Percentiles rank a stretch among this genome's conserved stretches.
Conservation (phyloP, 768 basidiomycete genomes). For the Clavulina sp. region DNA sequence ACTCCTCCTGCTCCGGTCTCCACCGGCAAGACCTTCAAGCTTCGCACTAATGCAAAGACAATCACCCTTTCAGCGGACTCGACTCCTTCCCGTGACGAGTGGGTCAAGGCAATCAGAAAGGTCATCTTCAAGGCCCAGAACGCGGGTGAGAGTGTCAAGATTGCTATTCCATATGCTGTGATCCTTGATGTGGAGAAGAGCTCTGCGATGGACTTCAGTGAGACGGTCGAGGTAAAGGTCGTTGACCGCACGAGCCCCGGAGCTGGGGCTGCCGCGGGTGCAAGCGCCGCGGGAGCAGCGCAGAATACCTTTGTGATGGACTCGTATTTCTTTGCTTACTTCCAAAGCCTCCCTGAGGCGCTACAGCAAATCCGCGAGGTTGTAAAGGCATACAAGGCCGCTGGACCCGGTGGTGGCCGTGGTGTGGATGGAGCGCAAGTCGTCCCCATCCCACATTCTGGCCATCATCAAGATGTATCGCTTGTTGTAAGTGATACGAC, state of each 20-base stretch:
- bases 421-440: too few relatives aligned
- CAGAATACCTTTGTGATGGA: constrained; percentile 51
- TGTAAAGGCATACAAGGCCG: too few relatives aligned
- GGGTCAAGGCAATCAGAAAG: constrained; percentile 88
- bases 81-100: constrained; percentile 71
- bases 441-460: background rate
- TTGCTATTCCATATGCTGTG: constrained; percentile 84
- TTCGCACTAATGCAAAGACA: constrained; percentile 67
- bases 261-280: too few relatives aligned
- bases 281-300: too few relatives aligned
- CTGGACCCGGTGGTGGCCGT: too few relatives aligned
- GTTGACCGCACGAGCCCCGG: constrained; percentile 33
- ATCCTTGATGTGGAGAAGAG: constrained; percentile 81
- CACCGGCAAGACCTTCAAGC: constrained; percentile 60
- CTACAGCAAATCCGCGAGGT: constrained; percentile 67
- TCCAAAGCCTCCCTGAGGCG: constrained; percentile 59
- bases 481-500: background rate
- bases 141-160: constrained; percentile 70
- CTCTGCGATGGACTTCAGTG: constrained; percentile 84
- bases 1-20: too few relatives aligned
- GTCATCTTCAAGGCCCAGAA: constrained; percentile 93
- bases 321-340: constrained; percentile 92
- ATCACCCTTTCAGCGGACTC: constrained; percentile 62
- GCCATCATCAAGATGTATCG: background rate
- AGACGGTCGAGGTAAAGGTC: constrained; percentile 89